phyloP scores from a whole-genome alignment of 2,329 filamentous ascomycete genomes.

The Clathrospora elynae region DNA sequence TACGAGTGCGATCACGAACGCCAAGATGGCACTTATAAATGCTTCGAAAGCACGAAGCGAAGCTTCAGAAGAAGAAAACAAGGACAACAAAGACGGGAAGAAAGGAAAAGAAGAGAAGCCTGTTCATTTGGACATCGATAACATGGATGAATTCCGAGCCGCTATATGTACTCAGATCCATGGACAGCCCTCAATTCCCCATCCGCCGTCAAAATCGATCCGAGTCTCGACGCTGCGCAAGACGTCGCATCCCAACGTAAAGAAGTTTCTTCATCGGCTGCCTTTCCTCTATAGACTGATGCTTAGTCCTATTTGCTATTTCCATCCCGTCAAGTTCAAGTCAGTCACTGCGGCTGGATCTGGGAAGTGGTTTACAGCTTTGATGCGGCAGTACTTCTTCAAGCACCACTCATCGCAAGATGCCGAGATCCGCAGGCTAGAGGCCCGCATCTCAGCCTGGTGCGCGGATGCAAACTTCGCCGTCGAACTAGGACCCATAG shows the following conservation, averaged over 20 bases:
- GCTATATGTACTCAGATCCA: slow-evolving; percentile 58
- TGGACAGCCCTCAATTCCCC: slow-evolving; percentile 54
- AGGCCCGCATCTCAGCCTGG: slow-evolving; percentile 56
- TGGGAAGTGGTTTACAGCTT: slow-evolving; percentile 56
- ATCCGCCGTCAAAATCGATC: slow-evolving; percentile 57
- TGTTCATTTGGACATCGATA: slow-evolving; percentile 44
- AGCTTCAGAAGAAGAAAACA: slow-evolving; percentile 34
- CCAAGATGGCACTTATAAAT: slow-evolving; percentile 30
- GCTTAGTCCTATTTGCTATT: slow-evolving; percentile 57
- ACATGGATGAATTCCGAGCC: slow-evolving; percentile 53
- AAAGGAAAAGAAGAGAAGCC: slow-evolving; percentile 5
- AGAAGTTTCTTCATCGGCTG: slow-evolving; percentile 55
- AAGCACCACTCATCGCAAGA: slow-evolving; percentile 54
- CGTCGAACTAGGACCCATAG: slow-evolving; percentile 54
- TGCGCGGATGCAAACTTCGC: slow-evolving; percentile 60
- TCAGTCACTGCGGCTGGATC: slow-evolving; percentile 58
- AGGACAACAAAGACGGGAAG: slow-evolving; percentile 18
- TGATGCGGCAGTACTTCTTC: slow-evolving; percentile 58
- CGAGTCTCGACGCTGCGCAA: slow-evolving; percentile 57
- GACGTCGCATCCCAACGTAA: slow-evolving; percentile 49
- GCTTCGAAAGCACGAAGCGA: slow-evolving; percentile 32
- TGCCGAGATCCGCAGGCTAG: slow-evolving; percentile 53
- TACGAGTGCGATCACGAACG: slow-evolving; percentile 38
- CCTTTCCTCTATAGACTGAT: slow-evolving; percentile 57
- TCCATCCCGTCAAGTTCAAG: slow-evolving; percentile 58